phyloP scores from a whole-genome alignment of 306 rosid species.

The Cajanus cajan region DNA sequence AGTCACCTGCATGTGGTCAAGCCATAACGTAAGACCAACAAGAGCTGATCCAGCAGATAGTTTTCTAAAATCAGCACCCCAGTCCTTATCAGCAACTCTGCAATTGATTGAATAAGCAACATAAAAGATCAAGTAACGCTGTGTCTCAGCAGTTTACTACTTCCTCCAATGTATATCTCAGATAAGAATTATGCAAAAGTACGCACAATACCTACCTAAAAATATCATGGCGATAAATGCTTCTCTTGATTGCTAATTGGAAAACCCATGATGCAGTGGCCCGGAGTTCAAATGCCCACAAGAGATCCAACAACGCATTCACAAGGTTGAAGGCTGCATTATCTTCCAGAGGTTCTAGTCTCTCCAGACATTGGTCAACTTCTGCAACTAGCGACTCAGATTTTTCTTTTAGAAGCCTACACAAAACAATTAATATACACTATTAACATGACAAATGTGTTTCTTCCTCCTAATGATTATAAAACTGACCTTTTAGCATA shows the following conservation, averaged over 20 bases:
- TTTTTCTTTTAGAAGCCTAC: slow-evolving; percentile 82
- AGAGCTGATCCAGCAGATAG: slow-evolving; percentile 94
- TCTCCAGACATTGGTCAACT: slow-evolving; percentile 64
- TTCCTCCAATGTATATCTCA: not conserved
- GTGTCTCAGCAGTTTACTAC: slow-evolving; percentile 25
- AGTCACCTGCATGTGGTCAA: slow-evolving; percentile 94
- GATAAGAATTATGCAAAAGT: slow-evolving; percentile 14
- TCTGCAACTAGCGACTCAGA: slow-evolving; percentile 63
- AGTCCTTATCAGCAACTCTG: slow-evolving; percentile 91
- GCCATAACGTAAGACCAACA: slow-evolving; percentile 97
- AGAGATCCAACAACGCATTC: slow-evolving; percentile 82
- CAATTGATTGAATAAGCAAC: slow-evolving; percentile 37
- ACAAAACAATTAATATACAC: slow-evolving; percentile 25
- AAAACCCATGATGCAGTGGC: slow-evolving; percentile 97
- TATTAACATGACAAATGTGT: slow-evolving; percentile 14
- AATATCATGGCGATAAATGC: slow-evolving; percentile 61
- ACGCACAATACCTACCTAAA: slow-evolving; percentile 58
- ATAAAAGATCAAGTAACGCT: not conserved
- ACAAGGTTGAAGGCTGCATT: slow-evolving; percentile 92
- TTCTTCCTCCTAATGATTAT: not conserved
- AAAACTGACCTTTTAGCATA: not conserved
- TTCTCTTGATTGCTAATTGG: slow-evolving; percentile 80
- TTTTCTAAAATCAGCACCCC: slow-evolving; percentile 98
- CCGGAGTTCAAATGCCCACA: slow-evolving; percentile 96
- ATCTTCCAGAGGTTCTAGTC: slow-evolving; percentile 65